Percentiles rank a stretch among this genome's conserved stretches.
Evolutionary conservation across 2,329 filamentous ascomycete species (phyloP).

Genomic region (Fusarium dlaminii): DNA sequence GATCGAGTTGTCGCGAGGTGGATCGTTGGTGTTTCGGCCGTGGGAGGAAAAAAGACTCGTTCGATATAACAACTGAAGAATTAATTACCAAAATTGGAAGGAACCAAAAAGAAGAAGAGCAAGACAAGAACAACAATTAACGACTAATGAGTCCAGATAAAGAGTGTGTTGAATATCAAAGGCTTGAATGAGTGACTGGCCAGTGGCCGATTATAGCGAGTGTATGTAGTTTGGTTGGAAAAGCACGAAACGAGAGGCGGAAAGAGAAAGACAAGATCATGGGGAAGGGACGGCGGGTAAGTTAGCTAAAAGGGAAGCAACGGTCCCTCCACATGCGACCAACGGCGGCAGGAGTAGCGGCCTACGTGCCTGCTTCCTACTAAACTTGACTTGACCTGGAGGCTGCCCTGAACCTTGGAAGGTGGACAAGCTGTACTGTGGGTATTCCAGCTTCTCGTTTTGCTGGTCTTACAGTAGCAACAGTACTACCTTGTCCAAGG

Average conservation of each 20-base stretch:
- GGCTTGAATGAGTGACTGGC: conserved; percentile 42
- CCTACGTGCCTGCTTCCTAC: conserved; percentile 9
- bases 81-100: conserved; percentile 24
- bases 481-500: not conserved
- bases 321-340: conserved; percentile 38
- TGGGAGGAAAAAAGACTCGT: conserved; percentile 17
- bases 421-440: conserved; percentile 23
- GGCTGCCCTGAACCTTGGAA: conserved; percentile 6
- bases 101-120: conserved; percentile 27
- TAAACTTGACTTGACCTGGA: not conserved
- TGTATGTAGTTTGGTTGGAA: conserved; percentile 38
- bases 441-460: conserved; percentile 14
- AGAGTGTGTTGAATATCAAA: conserved; percentile 36
- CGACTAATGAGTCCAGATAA: conserved; percentile 26
- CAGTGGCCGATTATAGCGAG: conserved; percentile 43
- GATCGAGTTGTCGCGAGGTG: conserved; percentile 27
- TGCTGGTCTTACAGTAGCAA: not conserved
- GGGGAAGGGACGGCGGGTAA: conserved; percentile 40
- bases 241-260: conserved; percentile 34
- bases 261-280: conserved; percentile 37
- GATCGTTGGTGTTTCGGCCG: conserved; percentile 30
- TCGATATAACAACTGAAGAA: conserved; percentile 9
- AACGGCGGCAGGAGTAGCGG: conserved; percentile 33
- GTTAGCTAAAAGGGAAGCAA: conserved; percentile 35
- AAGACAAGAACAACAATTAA: conserved; percentile 7